Percentiles rank a stretch among this genome's conserved stretches.
Conservation (phyloP, 352 stramenopile genomes). For the Phytophthora macrochlamydospora region DNA sequence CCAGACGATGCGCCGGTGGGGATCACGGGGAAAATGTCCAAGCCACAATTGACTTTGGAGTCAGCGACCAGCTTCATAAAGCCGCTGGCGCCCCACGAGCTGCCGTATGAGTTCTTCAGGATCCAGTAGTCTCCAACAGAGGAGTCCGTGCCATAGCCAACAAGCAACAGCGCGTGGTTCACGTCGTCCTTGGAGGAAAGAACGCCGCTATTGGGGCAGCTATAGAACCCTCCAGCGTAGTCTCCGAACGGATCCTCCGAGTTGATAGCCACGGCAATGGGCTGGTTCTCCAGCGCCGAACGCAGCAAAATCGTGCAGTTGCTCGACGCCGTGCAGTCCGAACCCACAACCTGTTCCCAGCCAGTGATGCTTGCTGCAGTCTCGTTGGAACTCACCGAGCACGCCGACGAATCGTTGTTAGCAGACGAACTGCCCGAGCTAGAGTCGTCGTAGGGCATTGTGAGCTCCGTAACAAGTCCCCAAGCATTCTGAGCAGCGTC, state of each 20-base stretch:
- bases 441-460: conserved; percentile 75
- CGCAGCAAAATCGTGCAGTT: conserved; percentile 61
- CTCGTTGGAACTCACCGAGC: conserved; percentile 47
- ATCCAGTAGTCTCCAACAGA: conserved; percentile 79
- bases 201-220: conserved; percentile 64
- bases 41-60: conserved; percentile 74
- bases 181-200: conserved; percentile 72
- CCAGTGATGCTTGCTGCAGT: conserved; percentile 72
- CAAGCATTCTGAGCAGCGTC: conserved; percentile 65
- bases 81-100: conserved; percentile 64
- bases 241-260: conserved; percentile 74
- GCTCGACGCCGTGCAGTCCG: conserved; percentile 56
- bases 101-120: conserved; percentile 83
- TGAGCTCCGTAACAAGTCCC: conserved; percentile 71
- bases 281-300: conserved; percentile 59
- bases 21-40: conserved; percentile 83
- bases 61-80: conserved; percentile 75
- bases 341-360: conserved; percentile 68
- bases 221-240: conserved; percentile 73
- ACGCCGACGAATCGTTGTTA: conserved; percentile 35
- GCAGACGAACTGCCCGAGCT: conserved; percentile 17
- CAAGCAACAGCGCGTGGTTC: conserved; percentile 78
- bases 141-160: conserved; percentile 71
- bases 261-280: conserved; percentile 80
- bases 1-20: conserved; percentile 58